A percentile compares a stretch with the other conserved stretches of the same genome.
Evolutionary conservation across 306 rosid species (phyloP).

Genomic region (Casuarina equisetifolia): DNA sequence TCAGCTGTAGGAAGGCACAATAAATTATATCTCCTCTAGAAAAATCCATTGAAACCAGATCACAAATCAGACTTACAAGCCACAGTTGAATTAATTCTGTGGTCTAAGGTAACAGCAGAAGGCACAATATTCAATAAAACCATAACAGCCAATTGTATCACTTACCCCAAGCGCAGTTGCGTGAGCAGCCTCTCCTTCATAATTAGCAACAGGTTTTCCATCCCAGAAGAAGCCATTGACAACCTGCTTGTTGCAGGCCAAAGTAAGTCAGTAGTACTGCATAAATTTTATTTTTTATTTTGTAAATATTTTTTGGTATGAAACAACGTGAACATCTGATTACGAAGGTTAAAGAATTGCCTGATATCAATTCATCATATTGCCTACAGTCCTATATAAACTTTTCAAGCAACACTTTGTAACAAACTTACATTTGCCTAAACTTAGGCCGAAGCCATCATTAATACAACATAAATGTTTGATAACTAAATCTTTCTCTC

Average conservation of each 20-base stretch:
- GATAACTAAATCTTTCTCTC: neutral
- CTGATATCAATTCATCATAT: neutral
- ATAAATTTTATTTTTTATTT: neutral
- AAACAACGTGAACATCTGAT: conserved; percentile 11
- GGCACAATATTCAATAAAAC: conserved; percentile 15
- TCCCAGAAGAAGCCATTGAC: conserved; percentile 98
- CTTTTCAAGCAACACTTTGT: neutral
- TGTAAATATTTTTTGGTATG: neutral
- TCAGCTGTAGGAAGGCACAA: conserved; percentile 64
- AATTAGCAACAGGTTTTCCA: conserved; percentile 72
- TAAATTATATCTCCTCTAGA: conserved; percentile 23
- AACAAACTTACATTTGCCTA: neutral
- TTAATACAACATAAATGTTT: conserved; percentile 11
- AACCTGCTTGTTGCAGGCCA: conserved; percentile 55
- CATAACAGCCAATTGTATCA: conserved; percentile 27
- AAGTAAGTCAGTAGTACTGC: conserved; percentile 6
- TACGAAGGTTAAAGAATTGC: conserved; percentile 8
- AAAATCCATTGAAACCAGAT: conserved; percentile 21
- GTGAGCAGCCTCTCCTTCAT: conserved; percentile 46
- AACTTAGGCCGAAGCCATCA: conserved; percentile 1
- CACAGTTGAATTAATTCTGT: conserved; percentile 17
- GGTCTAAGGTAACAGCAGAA: conserved; percentile 2
- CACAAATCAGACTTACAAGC: conserved; percentile 9
- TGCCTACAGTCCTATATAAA: neutral
- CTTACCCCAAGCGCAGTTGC: conserved; percentile 98